These are phyloP conservation scores for Penicillium macrosclerotiorum DNA, from an alignment of 495 filamentous ascomycete genomes.

Conservation along the genomic window DNA sequence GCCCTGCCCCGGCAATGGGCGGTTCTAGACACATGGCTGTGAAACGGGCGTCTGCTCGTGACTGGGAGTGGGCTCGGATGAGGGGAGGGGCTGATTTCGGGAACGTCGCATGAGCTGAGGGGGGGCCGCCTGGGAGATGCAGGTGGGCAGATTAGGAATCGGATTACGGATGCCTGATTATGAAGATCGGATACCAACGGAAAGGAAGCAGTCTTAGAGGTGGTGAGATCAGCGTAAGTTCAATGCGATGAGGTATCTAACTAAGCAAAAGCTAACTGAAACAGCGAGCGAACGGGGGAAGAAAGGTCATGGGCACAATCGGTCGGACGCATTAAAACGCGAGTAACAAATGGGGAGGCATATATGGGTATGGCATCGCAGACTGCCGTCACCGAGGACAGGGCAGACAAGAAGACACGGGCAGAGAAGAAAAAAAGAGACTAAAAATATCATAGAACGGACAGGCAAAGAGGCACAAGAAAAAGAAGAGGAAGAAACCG, in stretches of 20 bases:
- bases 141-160: no score
- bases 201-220: no score
- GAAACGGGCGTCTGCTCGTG: neutral
- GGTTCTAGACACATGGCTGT: conserved; percentile 6
- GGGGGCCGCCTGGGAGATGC: no score
- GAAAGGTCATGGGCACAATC: conserved; percentile 1
- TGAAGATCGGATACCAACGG: no score
- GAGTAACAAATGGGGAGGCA: conserved; percentile 7
- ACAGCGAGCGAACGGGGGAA: neutral
- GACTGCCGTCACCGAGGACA: no score
- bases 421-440: conserved; percentile 8
- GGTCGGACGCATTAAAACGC: conserved; percentile 9
- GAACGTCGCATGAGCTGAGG: no score
- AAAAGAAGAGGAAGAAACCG: neutral
- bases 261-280: neutral
- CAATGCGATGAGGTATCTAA: conserved; percentile 18
- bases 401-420: neutral
- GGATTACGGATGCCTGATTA: no score
- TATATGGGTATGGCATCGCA: conserved; percentile 28
- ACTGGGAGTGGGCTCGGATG: neutral
- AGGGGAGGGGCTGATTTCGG: no score
- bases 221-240: neutral
- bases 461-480: conserved; percentile 1
- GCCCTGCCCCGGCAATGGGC: conserved; percentile 2
- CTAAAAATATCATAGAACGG: no score